phyloP scores from a whole-genome alignment of 139 green algal genomes.

The Chlorella sorokiniana region DNA sequence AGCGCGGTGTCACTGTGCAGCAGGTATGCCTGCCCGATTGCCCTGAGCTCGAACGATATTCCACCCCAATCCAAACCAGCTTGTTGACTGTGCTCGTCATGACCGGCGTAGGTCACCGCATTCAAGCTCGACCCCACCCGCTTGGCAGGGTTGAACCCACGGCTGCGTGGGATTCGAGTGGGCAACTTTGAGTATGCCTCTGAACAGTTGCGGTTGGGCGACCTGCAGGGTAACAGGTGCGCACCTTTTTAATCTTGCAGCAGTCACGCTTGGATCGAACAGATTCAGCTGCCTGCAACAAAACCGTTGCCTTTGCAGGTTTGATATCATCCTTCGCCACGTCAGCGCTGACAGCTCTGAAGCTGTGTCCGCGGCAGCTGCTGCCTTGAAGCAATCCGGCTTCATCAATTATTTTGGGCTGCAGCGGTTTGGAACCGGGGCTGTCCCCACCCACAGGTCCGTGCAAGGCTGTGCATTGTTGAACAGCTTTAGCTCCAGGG shows the following conservation, averaged over 20 bases:
- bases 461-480: background rate
- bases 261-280: background rate
- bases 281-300: background rate
- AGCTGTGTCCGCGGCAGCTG: conserved; percentile 54
- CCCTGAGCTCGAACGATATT: background rate
- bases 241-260: no score
- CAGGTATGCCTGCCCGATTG: conserved; percentile 14
- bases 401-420: conserved; percentile 98
- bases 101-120: conserved; percentile 58
- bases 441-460: conserved; percentile 74
- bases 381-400: conserved; percentile 56
- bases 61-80: background rate
- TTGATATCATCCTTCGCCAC: conserved; percentile 75
- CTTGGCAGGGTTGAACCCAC: conserved; percentile 36
- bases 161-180: conserved; percentile 62
- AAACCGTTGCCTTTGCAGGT: conserved; percentile 35
- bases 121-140: conserved; percentile 58
- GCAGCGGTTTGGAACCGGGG: conserved; percentile 90
- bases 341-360: conserved; percentile 37
- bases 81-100: background rate
- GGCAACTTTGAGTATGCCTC: conserved; percentile 69
- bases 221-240: conserved; percentile 78
- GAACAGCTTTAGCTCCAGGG: no score
- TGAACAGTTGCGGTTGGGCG: conserved; percentile 66
- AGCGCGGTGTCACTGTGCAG: conserved; percentile 87